Evolutionary conservation across 2,329 filamentous ascomycete species (phyloP).

Genomic region (Exophiala lecanii-corni): DNA sequence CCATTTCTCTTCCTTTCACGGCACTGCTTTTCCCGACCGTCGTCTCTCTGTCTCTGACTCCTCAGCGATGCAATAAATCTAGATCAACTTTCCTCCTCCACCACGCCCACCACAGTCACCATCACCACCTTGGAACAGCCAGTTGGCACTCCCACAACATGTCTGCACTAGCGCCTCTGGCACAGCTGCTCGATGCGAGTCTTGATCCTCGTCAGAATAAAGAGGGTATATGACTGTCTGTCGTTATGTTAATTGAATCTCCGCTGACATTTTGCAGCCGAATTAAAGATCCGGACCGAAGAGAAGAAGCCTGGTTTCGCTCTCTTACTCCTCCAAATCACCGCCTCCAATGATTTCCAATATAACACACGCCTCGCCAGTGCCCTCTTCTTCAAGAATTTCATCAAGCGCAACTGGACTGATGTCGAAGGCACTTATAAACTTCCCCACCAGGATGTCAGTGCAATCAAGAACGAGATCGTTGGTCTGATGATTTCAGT

Average conservation of each 20-base stretch:
- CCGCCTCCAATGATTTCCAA: constrained; percentile 68
- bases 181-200: constrained; percentile 83
- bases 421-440: constrained; percentile 95
- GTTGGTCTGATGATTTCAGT: constrained; percentile 96
- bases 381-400: constrained; percentile 97
- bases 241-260: not conserved
- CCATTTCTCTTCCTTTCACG: too few species aligned
- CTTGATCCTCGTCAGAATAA: constrained; percentile 83
- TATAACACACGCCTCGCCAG: constrained; percentile 78
- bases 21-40: too few species aligned
- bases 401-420: constrained; percentile 90
- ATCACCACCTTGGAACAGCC: too few species aligned
- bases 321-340: constrained; percentile 81
- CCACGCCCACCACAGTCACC: too few species aligned
- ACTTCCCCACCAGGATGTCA: constrained; percentile 74
- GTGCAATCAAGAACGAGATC: constrained; percentile 87
- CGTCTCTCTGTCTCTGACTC: too few species aligned
- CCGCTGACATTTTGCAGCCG: constrained; percentile 54
- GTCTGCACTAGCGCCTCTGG: constrained; percentile 51
- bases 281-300: constrained; percentile 71
- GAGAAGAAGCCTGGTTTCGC: constrained; percentile 85
- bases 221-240: constrained; percentile 60
- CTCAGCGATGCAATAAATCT: too few species aligned
- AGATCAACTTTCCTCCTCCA: too few species aligned
- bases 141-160: constrained; percentile 39